Evolutionary conservation across 208 protist genomes (phyloP).

Genomic region (Acanthamoeba culbertsoni): DNA sequence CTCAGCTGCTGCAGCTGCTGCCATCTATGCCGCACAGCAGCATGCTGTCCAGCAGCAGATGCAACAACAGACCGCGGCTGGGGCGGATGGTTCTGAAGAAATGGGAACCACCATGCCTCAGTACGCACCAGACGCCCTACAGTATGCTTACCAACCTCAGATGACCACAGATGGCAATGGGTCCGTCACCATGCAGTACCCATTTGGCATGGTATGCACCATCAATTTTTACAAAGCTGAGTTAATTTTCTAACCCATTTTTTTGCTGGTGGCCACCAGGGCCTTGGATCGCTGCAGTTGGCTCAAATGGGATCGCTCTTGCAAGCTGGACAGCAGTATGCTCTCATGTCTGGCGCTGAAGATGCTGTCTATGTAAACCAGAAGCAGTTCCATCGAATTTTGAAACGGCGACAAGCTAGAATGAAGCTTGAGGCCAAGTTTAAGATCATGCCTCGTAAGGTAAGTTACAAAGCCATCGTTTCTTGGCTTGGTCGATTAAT

Average conservation of each 20-base stretch:
- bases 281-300: not conserved
- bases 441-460: slow-evolving; percentile 55
- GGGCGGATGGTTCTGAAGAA: no score
- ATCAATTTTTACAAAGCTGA: not conserved
- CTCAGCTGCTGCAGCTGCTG: not conserved
- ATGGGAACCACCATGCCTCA: no score
- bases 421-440: slow-evolving; percentile 73
- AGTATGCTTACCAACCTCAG: not conserved
- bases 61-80: not conserved
- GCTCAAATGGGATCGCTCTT: not conserved
- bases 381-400: slow-evolving; percentile 80
- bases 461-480: not conserved
- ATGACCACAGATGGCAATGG: not conserved
- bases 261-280: not conserved
- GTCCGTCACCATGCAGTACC: not conserved
- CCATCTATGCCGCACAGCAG: not conserved
- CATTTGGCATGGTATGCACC: not conserved
- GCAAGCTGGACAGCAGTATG: not conserved
- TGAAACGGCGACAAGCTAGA: slow-evolving; percentile 75
- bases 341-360: slow-evolving; percentile 26
- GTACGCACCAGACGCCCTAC: not conserved
- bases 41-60: not conserved
- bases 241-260: not conserved
- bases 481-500: not conserved
- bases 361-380: slow-evolving; percentile 80